Base-by-base conservation (phyloP, 1,284 basidiomycete genomes). In the Ceratobasidium sp. region DNA sequence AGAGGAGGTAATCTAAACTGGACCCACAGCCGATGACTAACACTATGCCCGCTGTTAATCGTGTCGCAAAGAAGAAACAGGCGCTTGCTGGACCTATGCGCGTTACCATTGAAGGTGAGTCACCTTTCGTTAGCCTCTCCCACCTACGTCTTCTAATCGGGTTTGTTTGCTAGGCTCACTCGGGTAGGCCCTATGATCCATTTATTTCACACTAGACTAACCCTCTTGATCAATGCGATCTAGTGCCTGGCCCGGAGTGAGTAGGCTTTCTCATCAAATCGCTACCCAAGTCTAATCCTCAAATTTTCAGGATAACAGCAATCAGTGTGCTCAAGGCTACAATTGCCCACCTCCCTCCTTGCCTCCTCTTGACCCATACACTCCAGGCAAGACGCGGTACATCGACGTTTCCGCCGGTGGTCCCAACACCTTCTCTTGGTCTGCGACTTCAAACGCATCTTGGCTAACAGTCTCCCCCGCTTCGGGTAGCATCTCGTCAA, bases 361-460 rank as follows among this genome's bases (percentile, higher is more conserved):
- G 15, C 69, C 86, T 42, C 79, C 79, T 3, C 76, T 89, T 43
- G 86, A 88, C 73, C 78, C 82, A 27, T 89, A 84, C 77, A 80
- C 83, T 5, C 82, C 86, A 2, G 80, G 84, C 55, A 76, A 79
- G 12, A 81, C 83, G 70, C 79, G 83, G 7, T 90, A 82, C 77
- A 77, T 90, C 68, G 87, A 89, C 71, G 78, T 90, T 69, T 82
- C 84, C 6, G 82, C 86, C 8, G 87, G 87, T 34, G 88, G 87
- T 0, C 86, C 87, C 0, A 74, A 76, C 1, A 77, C 85, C 0
- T 88, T 89, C 79, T 82, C 80, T 0, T 89, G 84, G 77, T 85
- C 81, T 0, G 83, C 81, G 1, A 78, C 79, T 0, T 75, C 80
- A 62, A 86, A 85, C 70, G 83, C 78, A 6, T 77, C 82, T 0